Conservation (phyloP, 352 stramenopile species). For the Globisporangium irregulare region DNA sequence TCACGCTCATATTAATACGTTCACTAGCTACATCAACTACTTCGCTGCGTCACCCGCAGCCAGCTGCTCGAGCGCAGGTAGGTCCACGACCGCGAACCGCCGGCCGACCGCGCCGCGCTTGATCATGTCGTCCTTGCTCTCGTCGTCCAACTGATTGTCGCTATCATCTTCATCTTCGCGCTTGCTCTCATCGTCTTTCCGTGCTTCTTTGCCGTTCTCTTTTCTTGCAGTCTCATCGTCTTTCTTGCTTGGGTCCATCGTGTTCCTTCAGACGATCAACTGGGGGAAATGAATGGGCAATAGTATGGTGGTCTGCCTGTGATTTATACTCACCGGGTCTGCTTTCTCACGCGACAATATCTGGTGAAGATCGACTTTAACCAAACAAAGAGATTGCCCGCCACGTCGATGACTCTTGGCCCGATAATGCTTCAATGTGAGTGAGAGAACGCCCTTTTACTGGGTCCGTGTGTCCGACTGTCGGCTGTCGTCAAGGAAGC, state of each 20-base stretch:
- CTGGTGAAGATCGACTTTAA: no score
- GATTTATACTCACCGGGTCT: no score
- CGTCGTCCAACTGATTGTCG: conserved; percentile 4
- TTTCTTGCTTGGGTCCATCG: conserved; percentile 2
- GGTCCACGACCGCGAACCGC: conserved; percentile 14
- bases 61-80: conserved; percentile 11
- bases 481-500: no score
- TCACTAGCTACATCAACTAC: not conserved
- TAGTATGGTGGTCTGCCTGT: not conserved
- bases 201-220: not conserved
- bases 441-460: no score
- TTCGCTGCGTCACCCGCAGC: not conserved
- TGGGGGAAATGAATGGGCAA: not conserved
- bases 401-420: no score
- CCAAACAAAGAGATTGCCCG: no score
- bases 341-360: no score
- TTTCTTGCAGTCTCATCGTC: not conserved
- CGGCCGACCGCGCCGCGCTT: conserved; percentile 15
- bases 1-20: not conserved
- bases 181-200: conserved; percentile 13
- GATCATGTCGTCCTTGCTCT: conserved; percentile 16
- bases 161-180: conserved; percentile 12
- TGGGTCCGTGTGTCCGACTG: no score
- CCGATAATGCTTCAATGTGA: no score
- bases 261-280: not conserved